A percentile compares a stretch with the other conserved stretches of the same genome.
These are phyloP conservation scores for Yarrowia sp. DNA, from an alignment of 805 yeast species.

Conservation along the genomic window DNA sequence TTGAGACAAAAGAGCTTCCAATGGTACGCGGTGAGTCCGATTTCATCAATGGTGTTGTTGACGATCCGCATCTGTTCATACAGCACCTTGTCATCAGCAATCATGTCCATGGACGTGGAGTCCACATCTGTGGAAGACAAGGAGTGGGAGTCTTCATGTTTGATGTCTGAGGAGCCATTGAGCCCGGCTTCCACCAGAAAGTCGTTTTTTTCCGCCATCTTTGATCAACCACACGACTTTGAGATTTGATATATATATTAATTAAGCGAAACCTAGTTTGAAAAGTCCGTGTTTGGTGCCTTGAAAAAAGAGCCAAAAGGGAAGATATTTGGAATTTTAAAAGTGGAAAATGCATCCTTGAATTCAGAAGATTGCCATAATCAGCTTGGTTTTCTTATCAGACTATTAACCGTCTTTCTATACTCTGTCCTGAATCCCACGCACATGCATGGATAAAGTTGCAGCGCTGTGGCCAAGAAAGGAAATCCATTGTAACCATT, in stretches of 20 bases:
- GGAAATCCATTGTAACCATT: not conserved
- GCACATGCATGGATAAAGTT: not conserved
- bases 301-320: no score
- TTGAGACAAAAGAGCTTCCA: constrained; percentile 48
- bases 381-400: not conserved
- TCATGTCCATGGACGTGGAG: not conserved
- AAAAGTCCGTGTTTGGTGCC: not conserved
- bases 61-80: constrained; percentile 35
- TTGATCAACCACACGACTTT: not conserved
- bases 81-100: constrained; percentile 20
- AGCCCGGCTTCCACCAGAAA: not conserved
- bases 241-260: not conserved
- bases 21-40: constrained; percentile 59
- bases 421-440: not conserved
- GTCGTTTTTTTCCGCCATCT: not conserved
- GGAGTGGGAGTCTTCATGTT: constrained; percentile 4
- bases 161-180: not conserved
- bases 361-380: no score
- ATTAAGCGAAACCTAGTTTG: not conserved
- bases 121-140: constrained; percentile 8
- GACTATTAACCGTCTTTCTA: not conserved
- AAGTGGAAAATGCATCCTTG: no score
- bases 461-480: not conserved
- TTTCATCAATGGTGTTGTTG: constrained; percentile 56
- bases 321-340: no score